Base-by-base conservation (phyloP, 345 rosid genomes). In the Anastatica hierochuntica region DNA sequence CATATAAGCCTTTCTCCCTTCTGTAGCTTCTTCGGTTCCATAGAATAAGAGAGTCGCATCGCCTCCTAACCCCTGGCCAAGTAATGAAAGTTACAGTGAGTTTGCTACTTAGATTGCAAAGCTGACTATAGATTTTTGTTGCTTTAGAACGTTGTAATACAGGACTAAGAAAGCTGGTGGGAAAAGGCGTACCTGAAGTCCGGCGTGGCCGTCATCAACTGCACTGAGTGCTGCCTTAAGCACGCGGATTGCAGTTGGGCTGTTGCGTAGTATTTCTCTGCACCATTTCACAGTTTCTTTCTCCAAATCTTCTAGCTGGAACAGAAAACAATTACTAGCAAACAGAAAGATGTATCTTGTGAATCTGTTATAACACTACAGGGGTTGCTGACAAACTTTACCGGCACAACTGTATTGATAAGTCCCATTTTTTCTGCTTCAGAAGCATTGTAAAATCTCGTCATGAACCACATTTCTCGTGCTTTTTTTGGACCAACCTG, bases 391-490 rank as follows among this genome's bases (percentile, higher is more conserved):
- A 15, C 31, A 27, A 35, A 41, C 9, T 50, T 49, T 55, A 87
- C 96, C 24, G 86, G 88, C 21, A 88, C 95, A 68, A 88, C 86
- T 19, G 79, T 63, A 56, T 92, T 92, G 45, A 92, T 80, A 12
- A 92, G 96, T 53, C 96, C 98, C 96, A 87, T 92, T 74, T 78
- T 81, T 15, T 83, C 95, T 49, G 98, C 96, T 72, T 92, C 96
- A 14, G 77, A 60, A 55, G 96, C 95, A 34, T 80, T 69, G 66
- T 87, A 92, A 68, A 92, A 92, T 62, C 95, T 79, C 13, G 96
- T 60, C 66, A 92, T 62, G 66, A 76, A 87, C 98, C 98, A 92
- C 84, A 92, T 84, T 57, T 87, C 96, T 7, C 98, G 82, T 4
- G 98, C 98, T 63, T 77, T 84, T 63, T 92, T 92, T 0, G 96